Base-by-base conservation (phyloP, 768 basidiomycete genomes). In the Leucocoprinus sp. region DNA sequence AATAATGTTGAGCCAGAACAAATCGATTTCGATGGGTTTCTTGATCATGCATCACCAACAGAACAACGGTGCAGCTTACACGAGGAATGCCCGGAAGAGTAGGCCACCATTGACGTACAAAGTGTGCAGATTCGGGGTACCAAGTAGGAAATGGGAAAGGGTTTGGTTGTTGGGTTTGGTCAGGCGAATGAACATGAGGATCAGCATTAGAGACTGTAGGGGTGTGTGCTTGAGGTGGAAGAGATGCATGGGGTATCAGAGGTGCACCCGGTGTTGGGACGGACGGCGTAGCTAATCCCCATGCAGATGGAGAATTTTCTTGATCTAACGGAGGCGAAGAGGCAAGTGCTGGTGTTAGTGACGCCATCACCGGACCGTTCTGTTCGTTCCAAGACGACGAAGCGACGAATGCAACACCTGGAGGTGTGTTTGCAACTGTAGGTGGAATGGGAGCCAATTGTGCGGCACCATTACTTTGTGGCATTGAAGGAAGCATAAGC, bases 31-130 rank as follows among this genome's bases (percentile, higher is more conserved):
- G 67, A 48, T 80, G 78, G 12, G 77, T 78, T 6, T 67, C 61
- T n/a, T 67, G 71, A 51, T 84, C 76, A 48, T 82, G 80, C 8
- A 72, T 67, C 0, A 80, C 76, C 3, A 84, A 72, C 1, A 86
- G 68, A 17, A 84, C 73, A 17, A 85, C 82, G 0, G 83, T 83
- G 54, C 82, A 84, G 60, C 82, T 84, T 7, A 84, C 70, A 19
- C 76, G 69, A 1, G 80, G 84, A 9, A 84, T 74, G 1, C 70
- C 67, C 0, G 77, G 70, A 2, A 85, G 61, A 2, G 74, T 77
- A 1, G 84, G 84, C 84, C 84, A 86, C 84, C 84, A 86, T 50
- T 86, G 84, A 8, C 84, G 75, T 4, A 86, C 82, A 49, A 85
- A 86, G 61, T 85, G 83, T 0, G 82, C 82, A 40, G 74, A 76